These are phyloP conservation scores for Clarireedia homoeocarpa DNA, from an alignment of 2,329 filamentous ascomycete genomes.

Conservation along the genomic window DNA sequence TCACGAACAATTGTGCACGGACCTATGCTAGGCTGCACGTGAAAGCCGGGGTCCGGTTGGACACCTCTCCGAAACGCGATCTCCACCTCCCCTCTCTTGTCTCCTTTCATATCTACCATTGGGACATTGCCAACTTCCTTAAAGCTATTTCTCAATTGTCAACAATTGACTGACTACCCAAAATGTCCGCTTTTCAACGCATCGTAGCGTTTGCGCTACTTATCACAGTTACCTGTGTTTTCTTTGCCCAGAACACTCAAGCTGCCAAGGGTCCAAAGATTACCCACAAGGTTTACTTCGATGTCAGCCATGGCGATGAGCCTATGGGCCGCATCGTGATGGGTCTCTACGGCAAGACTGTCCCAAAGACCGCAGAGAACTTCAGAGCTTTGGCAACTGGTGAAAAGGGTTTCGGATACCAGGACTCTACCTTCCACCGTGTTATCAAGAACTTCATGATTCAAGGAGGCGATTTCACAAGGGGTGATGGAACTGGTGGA, in stretches of 20 bases:
- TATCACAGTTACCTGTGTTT: conserved; percentile 65
- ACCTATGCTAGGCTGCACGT: conserved; percentile 14
- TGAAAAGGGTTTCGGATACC: conserved; percentile 79
- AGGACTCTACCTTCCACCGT: conserved; percentile 78
- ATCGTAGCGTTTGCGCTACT: conserved; percentile 65
- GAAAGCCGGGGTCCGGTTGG: conserved; percentile 16
- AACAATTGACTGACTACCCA: conserved; percentile 30
- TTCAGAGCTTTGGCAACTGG: conserved; percentile 75
- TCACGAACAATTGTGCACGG: conserved; percentile 12
- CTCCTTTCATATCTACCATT: background rate
- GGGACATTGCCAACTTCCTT: background rate
- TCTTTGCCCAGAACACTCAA: conserved; percentile 67
- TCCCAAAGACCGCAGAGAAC: conserved; percentile 68
- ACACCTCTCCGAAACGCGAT: conserved; percentile 26
- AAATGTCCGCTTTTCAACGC: conserved; percentile 69
- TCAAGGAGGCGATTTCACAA: conserved; percentile 84
- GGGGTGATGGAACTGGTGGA: conserved; percentile 72
- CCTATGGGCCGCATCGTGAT: conserved; percentile 67
- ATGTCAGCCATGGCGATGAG: conserved; percentile 70
- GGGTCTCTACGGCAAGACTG: conserved; percentile 81
- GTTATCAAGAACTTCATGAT: conserved; percentile 91
- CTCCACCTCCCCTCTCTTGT: background rate
- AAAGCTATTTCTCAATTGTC: conserved; percentile 8
- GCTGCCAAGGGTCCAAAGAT: conserved; percentile 87
- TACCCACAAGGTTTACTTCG: conserved; percentile 90